Percentiles rank a stretch among this genome's conserved stretches.
phyloP scores from a whole-genome alignment of 805 yeast species.

The Ogataea wickerhamii region DNA sequence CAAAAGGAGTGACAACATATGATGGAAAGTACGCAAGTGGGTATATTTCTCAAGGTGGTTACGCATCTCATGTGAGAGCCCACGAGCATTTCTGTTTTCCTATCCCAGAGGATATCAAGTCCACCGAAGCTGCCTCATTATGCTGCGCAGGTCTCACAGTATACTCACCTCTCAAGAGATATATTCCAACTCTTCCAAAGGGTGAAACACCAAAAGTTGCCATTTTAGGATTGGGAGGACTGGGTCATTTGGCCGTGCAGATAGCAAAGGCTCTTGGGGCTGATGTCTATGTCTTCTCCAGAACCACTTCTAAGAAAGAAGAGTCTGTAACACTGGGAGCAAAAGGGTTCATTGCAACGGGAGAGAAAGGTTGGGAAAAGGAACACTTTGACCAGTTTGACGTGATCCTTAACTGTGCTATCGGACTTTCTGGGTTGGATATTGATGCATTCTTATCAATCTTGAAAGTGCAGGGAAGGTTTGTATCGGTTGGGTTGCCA shows the following conservation, averaged over 20 bases:
- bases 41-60: constrained; percentile 41
- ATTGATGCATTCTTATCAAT: constrained; percentile 34
- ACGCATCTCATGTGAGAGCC: constrained; percentile 45
- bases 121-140: constrained; percentile 44
- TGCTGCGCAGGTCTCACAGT: constrained; percentile 52
- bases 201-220: constrained; percentile 37
- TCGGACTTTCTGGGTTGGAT: constrained; percentile 35
- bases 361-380: constrained; percentile 39
- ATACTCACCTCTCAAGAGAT: constrained; percentile 45
- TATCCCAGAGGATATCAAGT: constrained; percentile 41
- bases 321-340: constrained; percentile 42
- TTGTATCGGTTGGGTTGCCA: constrained; percentile 50
- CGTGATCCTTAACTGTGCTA: constrained; percentile 42
- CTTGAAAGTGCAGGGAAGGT: constrained; percentile 37
- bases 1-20: constrained; percentile 39
- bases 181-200: constrained; percentile 27
- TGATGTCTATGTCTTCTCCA: constrained; percentile 42
- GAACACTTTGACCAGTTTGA: constrained; percentile 35
- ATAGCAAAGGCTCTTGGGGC: constrained; percentile 45
- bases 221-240: constrained; percentile 45
- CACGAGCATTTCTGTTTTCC: constrained; percentile 45
- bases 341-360: constrained; percentile 43
- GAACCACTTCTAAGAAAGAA: constrained; percentile 38
- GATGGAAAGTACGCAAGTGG: constrained; percentile 36
- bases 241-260: constrained; percentile 46